phyloP scores from a whole-genome alignment of 441 rosid species.

The Gossypium davidsonii region DNA sequence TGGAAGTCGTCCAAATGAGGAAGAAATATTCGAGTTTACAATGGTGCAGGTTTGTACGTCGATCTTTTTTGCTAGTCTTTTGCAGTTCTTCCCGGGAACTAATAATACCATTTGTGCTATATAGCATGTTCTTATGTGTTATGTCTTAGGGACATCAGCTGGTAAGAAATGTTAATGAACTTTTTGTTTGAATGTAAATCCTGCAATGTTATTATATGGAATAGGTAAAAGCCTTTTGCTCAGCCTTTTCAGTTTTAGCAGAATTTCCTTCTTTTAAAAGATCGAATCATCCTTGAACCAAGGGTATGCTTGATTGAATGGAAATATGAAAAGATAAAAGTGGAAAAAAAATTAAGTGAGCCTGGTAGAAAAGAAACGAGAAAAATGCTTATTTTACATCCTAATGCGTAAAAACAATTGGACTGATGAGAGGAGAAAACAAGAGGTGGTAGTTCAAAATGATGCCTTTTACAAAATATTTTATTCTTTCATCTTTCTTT shows the following conservation, averaged over 20 bases:
- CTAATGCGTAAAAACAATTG: too few species aligned
- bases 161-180: background rate
- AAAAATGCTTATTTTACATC: too few species aligned
- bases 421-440: too few species aligned
- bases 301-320: background rate
- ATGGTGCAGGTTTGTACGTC: conserved; percentile 60
- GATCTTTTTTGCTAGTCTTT: background rate
- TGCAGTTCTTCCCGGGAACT: background rate
- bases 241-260: background rate
- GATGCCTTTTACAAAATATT: too few species aligned
- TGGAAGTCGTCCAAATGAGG: conserved; percentile 82
- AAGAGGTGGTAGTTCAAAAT: too few species aligned
- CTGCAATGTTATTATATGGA: background rate
- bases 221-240: background rate
- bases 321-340: too few species aligned
- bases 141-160: background rate
- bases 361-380: too few species aligned
- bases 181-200: background rate
- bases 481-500: too few species aligned
- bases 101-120: background rate
- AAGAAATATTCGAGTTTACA: conserved; percentile 81
- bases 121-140: background rate
- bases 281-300: background rate
- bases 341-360: too few species aligned
- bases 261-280: background rate